phyloP scores from a whole-genome alignment of 2,329 filamentous ascomycete genomes.

The Zasmidium cellare region DNA sequence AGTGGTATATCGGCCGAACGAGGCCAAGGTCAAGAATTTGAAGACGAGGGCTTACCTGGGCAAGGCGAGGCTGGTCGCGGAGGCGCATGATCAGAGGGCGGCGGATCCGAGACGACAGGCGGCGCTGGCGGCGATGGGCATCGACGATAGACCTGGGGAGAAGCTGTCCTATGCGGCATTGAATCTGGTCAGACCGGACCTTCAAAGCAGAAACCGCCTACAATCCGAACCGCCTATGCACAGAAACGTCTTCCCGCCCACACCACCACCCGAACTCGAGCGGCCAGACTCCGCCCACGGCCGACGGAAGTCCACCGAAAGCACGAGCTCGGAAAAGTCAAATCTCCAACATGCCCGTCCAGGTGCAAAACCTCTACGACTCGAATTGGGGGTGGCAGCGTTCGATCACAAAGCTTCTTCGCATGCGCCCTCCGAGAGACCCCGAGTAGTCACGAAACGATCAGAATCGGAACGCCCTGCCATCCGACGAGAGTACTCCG shows the following conservation, averaged over 20 bases:
- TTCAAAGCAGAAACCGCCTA: conserved; percentile 73
- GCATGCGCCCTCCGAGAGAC: conserved; percentile 22
- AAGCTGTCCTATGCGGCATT: conserved; percentile 89
- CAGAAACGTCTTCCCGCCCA: conserved; percentile 90
- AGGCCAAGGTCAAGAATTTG: conserved; percentile 96
- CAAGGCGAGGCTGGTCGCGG: conserved; percentile 86
- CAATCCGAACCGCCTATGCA: conserved; percentile 80
- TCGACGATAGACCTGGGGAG: conserved; percentile 78
- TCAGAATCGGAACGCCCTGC: conserved; percentile 47
- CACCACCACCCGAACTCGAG: conserved; percentile 90
- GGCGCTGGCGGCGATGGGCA: conserved; percentile 51
- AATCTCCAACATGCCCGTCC: conserved; percentile 40
- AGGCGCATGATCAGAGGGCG: conserved; percentile 46
- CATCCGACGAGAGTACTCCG: conserved; percentile 36
- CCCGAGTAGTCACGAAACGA: conserved; percentile 40
- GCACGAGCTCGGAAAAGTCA: conserved; percentile 46
- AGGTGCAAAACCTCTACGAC: conserved; percentile 47
- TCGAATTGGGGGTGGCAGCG: conserved; percentile 50
- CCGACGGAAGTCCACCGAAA: conserved; percentile 39
- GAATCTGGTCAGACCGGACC: conserved; percentile 84
- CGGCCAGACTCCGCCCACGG: conserved; percentile 27
- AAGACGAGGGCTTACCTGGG: conserved; percentile 98
- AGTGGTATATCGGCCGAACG: conserved; percentile 91
- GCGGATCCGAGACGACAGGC: conserved; percentile 31
- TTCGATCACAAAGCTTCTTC: conserved; percentile 41